Base-by-base conservation (phyloP, 139 green algal genomes). In the Closterium sp. region DNA sequence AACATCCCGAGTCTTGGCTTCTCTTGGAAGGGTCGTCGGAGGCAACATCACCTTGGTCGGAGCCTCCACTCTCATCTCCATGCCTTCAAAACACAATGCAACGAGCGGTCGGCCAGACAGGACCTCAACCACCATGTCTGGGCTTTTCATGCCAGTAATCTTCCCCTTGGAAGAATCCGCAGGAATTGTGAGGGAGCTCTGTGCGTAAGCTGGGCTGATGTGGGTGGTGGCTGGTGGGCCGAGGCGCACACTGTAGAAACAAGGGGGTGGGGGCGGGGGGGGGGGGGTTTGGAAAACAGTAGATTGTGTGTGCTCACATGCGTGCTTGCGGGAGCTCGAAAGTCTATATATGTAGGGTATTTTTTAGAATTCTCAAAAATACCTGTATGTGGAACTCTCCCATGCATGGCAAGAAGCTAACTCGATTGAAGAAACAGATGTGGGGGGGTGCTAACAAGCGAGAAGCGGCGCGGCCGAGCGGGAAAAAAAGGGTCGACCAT, bases 31-130 rank as follows among this genome's bases (percentile, higher is more conserved):
- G 12, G 43, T 28, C 43, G 43, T 69, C 12, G 43, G 12, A 69
- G 43, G 43, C 43, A 69, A 69, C 43, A 69, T 16, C 43, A 69
- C 43, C 43, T 16, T 12, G 2, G 43, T 69, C 84, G 84, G 84
- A 1, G 84, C 84, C 33, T 87, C 84, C 33, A 87, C 84, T 34
- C 33, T 34, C 84, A 87, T 87, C 84, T 34, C 33, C 84, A 87
- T 34, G 16, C 33, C 33, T 25, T 87, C 84, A 84, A 87, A 87
- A 10, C 33, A 34, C 33, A 87, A 25, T 1, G 84, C 84, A 34
- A 87, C 23, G 16, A 87, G 33, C 9, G 84, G 84, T 2, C 84
- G 33, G 23, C 84, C 84, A 34, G 84, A 87, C 16, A 87, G 84
- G 0, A 87, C 84, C 84, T 87, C 33, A 69, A 69, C 9, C 84